Conservation (phyloP, 495 filamentous ascomycete species). For the Cercophora newfieldiana region DNA sequence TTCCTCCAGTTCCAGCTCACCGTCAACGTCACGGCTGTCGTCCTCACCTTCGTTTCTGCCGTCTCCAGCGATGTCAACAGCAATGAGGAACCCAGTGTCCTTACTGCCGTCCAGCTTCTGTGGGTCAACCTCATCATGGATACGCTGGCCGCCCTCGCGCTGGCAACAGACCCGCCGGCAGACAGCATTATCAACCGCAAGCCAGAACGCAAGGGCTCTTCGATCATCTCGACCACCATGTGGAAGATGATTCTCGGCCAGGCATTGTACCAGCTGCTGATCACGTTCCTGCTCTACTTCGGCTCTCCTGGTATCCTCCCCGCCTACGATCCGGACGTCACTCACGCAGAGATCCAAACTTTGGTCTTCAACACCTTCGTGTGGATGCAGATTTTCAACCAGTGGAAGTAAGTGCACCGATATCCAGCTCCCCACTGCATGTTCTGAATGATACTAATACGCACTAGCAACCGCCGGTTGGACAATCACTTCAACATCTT, state of each 20-base stretch:
- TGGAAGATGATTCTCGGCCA: constrained; percentile 96
- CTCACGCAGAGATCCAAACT: constrained; percentile 58
- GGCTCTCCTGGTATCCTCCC: constrained; percentile 63
- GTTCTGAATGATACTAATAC: constrained; percentile 16
- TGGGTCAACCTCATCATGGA: constrained; percentile 98
- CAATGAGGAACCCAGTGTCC: constrained; percentile 66
- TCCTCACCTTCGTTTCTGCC: constrained; percentile 79
- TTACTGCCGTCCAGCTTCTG: constrained; percentile 82
- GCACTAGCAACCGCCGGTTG: constrained; percentile 69
- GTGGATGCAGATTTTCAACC: constrained; percentile 97
- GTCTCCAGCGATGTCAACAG: constrained; percentile 70
- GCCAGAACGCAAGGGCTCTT: constrained; percentile 75
- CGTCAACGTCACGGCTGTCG: constrained; percentile 85
- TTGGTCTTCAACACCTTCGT: constrained; percentile 93
- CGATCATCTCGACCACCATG: constrained; percentile 81
- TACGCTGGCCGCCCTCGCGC: constrained; percentile 80
- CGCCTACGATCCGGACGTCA: constrained; percentile 36
- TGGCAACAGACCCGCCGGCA: constrained; percentile 82
- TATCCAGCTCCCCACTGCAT: not conserved
- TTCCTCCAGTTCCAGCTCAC: constrained; percentile 93
- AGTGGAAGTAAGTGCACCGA: constrained; percentile 70
- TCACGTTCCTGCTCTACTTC: constrained; percentile 80
- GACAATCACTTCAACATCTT: constrained; percentile 92
- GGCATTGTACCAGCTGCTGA: constrained; percentile 74
- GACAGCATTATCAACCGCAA: constrained; percentile 78